Base-by-base conservation (phyloP, 1,139 yeast species). In the Debaryomyces nepalensis region DNA sequence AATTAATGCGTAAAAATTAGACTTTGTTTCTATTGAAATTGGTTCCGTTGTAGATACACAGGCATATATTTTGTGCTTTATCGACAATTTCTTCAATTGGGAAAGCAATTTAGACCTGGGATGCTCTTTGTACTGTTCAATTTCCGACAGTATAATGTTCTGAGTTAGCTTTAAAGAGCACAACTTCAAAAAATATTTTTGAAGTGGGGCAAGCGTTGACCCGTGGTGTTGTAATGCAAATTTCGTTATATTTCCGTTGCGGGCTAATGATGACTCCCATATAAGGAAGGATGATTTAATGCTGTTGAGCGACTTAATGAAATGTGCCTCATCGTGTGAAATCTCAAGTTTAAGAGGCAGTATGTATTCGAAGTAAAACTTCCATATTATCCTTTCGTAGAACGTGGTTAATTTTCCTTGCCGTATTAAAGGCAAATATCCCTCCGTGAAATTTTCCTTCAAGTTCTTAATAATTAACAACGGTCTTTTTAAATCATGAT, bases 381-480 rank as follows among this genome's bases (percentile, higher is more conserved):
- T 68, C 77, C 77, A 73, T 10, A 71, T 60, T 3, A 70, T 64
- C 20, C 77, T 49, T 49, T 73, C 77, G 50, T 70, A 70, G 41
- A 69, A 70, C 5, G 73, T 68, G 4, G 66, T 44, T 10, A 73
- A 49, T 27, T 51, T 42, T 3, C 55, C 53, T 2, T 43, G 8
- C 37, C 58, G 45, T 5, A 73, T 65, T 27, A 58, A 45, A 0
- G 71, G 68, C n/a, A 57, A 49, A 41, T 64, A 71, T 6, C 39
- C 43, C 4, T 42, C 5, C 11, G 50, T 51, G 38, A 68, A 68
- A 46, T 65, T 57, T 6, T 48, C 52, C 42, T 63, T 63, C 43
- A 73, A 54, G 40, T 63, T 59, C 43, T 59, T 59, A 21, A 70
- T 55, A 8, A 72, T 66, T 43, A 50, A 46, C 12, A 68, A 44